phyloP scores from a whole-genome alignment of 768 basidiomycete genomes.

The Suillus cothurnatus region DNA sequence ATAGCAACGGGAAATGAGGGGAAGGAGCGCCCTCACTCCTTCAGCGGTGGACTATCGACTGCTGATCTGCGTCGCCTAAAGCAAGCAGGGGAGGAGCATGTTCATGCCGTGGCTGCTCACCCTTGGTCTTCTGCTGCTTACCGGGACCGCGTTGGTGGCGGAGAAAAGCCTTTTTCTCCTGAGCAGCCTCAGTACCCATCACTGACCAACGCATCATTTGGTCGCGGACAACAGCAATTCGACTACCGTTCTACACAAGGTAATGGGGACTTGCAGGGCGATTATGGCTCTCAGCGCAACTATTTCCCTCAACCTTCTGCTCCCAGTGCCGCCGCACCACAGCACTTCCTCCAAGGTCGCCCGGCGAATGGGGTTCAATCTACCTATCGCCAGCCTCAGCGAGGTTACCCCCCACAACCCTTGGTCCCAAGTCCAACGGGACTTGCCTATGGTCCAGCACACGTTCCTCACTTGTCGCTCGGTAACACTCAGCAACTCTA shows the following conservation, averaged over 20 bases:
- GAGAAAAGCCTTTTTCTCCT: slow-evolving; percentile 44
- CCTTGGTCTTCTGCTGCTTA: slow-evolving; percentile 55
- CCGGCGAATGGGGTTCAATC: slow-evolving; percentile 49
- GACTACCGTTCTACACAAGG: slow-evolving; percentile 49
- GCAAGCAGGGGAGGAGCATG: slow-evolving; percentile 56
- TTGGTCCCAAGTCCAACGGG: slow-evolving; percentile 54
- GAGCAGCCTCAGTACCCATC: slow-evolving; percentile 66
- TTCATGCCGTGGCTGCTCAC: slow-evolving; percentile 42
- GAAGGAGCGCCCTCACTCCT: slow-evolving; percentile 80
- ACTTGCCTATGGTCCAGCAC: slow-evolving; percentile 53
- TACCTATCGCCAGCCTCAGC: slow-evolving; percentile 65
- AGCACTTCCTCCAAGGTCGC: slow-evolving; percentile 54
- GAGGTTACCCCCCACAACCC: slow-evolving; percentile 58
- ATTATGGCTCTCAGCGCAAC: slow-evolving; percentile 60
- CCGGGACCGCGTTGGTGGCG: slow-evolving; percentile 42
- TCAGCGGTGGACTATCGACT: slow-evolving; percentile 74
- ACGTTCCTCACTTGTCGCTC: slow-evolving; percentile 69
- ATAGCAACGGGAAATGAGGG: slow-evolving; percentile 53
- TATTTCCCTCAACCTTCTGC: slow-evolving; percentile 49
- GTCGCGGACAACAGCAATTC: slow-evolving; percentile 56
- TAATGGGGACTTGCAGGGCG: slow-evolving; percentile 37
- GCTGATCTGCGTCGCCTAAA: slow-evolving; percentile 78
- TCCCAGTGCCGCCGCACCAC: slow-evolving; percentile 41
- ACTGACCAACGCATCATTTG: slow-evolving; percentile 51
- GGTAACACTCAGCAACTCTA: slow-evolving; percentile 78